Conservation (phyloP, 306 rosid species). For the Aeschynomene evenia region DNA sequence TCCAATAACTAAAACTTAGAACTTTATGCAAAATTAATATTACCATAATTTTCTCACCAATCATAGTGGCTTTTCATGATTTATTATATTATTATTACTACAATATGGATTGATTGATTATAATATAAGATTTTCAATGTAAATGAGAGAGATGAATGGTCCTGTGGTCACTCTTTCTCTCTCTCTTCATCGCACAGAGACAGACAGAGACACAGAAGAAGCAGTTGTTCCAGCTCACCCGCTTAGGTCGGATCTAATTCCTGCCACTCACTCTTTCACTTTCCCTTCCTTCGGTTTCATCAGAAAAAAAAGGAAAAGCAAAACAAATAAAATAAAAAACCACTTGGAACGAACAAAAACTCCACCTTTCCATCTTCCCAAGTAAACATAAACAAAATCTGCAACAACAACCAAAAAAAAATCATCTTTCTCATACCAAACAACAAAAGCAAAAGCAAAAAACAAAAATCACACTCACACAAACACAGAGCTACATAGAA, state of each 20-base stretch:
- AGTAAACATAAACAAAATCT: conserved; percentile 34
- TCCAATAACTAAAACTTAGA: no score
- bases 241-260: conserved; percentile 69
- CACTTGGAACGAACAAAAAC: conserved; percentile 21
- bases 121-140: no score
- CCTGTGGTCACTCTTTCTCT: conserved; percentile 9
- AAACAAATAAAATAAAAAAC: no score
- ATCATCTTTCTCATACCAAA: background rate
- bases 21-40: no score
- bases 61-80: no score
- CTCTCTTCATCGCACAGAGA: background rate
- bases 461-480: no score
- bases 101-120: no score
- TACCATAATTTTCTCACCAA: no score
- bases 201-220: no score
- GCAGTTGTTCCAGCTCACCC: conserved; percentile 54
- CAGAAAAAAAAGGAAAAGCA: no score
- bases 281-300: conserved; percentile 39
- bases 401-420: background rate
- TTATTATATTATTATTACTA: no score
- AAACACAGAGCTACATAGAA: background rate
- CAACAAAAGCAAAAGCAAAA: background rate
- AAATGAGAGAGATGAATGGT: conserved; percentile 23
- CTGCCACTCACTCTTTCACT: conserved; percentile 27
- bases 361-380: conserved; percentile 44